A percentile compares a stretch with the other conserved stretches of the same genome.
Conservation (phyloP, 192 early-diverging fungal species). For the Gryganskiella cystojenkinii region DNA sequence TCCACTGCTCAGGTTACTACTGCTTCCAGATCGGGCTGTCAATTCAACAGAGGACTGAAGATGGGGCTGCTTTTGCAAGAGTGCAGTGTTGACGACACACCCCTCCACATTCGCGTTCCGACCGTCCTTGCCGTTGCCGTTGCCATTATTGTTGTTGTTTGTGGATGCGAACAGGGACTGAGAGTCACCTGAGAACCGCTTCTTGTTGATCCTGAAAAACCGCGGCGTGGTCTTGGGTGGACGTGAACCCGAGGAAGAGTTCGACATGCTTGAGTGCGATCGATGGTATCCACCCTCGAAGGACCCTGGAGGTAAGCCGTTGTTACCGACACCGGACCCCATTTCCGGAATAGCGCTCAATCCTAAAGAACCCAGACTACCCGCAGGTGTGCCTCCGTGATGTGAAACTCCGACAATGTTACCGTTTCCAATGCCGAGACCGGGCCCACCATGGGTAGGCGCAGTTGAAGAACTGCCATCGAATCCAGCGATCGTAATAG, state of each 20-base stretch:
- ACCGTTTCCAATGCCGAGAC: not conserved
- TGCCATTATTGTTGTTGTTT: slow-evolving; percentile 19
- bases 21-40: slow-evolving; percentile 28
- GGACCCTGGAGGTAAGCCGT: not conserved
- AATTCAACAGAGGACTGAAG: slow-evolving; percentile 26
- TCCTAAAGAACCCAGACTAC: slow-evolving; percentile 31
- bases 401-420: slow-evolving; percentile 1
- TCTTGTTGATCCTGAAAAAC: slow-evolving; percentile 48
- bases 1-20: slow-evolving; percentile 4
- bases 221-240: slow-evolving; percentile 32
- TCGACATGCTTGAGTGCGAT: slow-evolving; percentile 14
- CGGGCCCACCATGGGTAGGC: slow-evolving; percentile 18
- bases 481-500: slow-evolving; percentile 39
- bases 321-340: not conserved
- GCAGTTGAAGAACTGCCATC: slow-evolving; percentile 23
- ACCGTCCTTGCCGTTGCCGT: not conserved
- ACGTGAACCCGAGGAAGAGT: slow-evolving; percentile 3
- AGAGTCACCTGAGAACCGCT: slow-evolving; percentile 45
- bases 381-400: slow-evolving; percentile 30
- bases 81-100: slow-evolving; percentile 46
- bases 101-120: slow-evolving; percentile 4
- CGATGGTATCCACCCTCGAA: slow-evolving; percentile 27
- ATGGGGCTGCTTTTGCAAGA: slow-evolving; percentile 22
- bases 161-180: slow-evolving; percentile 16
- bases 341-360: slow-evolving; percentile 34